Percentiles rank a stretch among this genome's conserved stretches.
Evolutionary conservation across 139 green algal species (phyloP).

Genomic region (Pseudopediastrum boryanum): DNA sequence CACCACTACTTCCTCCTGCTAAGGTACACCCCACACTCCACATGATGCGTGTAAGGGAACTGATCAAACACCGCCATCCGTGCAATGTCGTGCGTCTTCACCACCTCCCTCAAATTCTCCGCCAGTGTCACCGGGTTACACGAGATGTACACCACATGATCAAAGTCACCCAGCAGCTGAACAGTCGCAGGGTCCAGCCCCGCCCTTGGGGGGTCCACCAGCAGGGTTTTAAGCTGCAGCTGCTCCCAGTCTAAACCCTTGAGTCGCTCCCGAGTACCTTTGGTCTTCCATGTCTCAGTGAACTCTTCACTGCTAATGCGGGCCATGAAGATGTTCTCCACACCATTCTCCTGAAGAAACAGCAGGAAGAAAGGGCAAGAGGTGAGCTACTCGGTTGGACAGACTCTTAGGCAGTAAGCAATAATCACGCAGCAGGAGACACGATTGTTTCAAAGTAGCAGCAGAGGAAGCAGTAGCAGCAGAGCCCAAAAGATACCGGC

Average conservation of each 20-base stretch:
- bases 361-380: too few relatives aligned
- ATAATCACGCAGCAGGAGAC: too few relatives aligned
- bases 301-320: slow-evolving; percentile 90
- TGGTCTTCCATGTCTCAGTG: slow-evolving; percentile 62
- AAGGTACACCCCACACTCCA: slow-evolving; percentile 85
- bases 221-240: slow-evolving; percentile 70
- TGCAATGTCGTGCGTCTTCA: slow-evolving; percentile 61
- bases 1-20: background rate
- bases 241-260: slow-evolving; percentile 55
- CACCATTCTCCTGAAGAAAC: too few relatives aligned
- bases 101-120: slow-evolving; percentile 67
- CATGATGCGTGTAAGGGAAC: slow-evolving; percentile 93
- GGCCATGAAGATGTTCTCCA: slow-evolving; percentile 65
- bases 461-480: too few relatives aligned
- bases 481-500: too few relatives aligned
- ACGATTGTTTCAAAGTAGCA: too few relatives aligned
- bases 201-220: slow-evolving; percentile 86
- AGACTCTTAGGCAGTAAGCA: too few relatives aligned
- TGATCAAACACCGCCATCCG: slow-evolving; percentile 93
- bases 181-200: slow-evolving; percentile 41
- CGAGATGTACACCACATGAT: slow-evolving; percentile 90
- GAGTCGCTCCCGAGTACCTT: slow-evolving; percentile 56
- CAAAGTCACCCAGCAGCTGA: slow-evolving; percentile 37
- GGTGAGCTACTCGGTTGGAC: too few relatives aligned
- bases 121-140: slow-evolving; percentile 92